These are phyloP conservation scores for Bidens hawaiensis DNA, from an alignment of 140 eudicot genomes.

Conservation along the genomic window DNA sequence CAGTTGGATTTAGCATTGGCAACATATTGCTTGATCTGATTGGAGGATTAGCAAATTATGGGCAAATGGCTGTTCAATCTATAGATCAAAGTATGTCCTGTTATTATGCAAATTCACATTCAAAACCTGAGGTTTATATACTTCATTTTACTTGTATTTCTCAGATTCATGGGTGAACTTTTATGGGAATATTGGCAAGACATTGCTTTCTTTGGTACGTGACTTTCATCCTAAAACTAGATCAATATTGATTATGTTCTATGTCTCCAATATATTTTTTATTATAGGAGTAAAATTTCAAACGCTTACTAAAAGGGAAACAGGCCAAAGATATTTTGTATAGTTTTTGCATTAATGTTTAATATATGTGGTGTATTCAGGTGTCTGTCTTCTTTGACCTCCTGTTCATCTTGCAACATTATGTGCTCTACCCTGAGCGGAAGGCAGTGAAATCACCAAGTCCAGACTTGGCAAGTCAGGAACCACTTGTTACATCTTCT, in stretches of 20 bases:
- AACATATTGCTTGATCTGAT: conserved; percentile 85
- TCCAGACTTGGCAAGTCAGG: conserved; percentile 50
- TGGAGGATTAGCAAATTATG: conserved; percentile 80
- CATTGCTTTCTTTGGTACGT: conserved; percentile 85
- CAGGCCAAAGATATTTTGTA: background rate
- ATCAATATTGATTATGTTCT: background rate
- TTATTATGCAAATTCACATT: background rate
- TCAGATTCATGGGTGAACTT: conserved; percentile 97
- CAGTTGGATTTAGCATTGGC: conserved; percentile 92
- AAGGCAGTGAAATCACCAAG: conserved; percentile 20
- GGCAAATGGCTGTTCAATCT: conserved; percentile 89
- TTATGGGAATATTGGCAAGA: conserved; percentile 93
- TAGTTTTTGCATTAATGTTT: background rate
- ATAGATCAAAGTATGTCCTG: conserved; percentile 70
- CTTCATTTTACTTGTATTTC: conserved; percentile 7
- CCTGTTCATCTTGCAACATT: conserved; percentile 85
- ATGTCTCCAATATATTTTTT: background rate
- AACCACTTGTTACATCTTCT: conserved; percentile 50
- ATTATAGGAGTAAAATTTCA: background rate
- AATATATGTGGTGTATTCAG: conserved; percentile 31
- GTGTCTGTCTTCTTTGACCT: conserved; percentile 87
- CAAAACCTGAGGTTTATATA: conserved; percentile 8
- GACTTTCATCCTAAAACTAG: background rate
- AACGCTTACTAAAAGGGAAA: background rate
- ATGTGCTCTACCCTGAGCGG: conserved; percentile 61